These are phyloP conservation scores for Acmispon strigosus DNA, from an alignment of 306 rosid species.

Conservation along the genomic window DNA sequence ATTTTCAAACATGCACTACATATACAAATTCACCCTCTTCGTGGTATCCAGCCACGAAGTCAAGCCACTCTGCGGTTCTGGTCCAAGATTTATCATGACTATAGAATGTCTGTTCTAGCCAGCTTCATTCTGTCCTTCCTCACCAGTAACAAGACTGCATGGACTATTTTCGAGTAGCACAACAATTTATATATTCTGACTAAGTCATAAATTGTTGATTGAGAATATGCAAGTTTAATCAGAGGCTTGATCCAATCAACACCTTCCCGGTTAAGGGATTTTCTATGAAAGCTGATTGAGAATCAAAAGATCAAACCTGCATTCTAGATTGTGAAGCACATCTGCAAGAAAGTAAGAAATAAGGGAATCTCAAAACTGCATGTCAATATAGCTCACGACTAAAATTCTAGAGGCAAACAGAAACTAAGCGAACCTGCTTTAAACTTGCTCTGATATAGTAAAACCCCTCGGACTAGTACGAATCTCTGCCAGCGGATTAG, in stretches of 20 bases:
- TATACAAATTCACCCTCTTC: slow-evolving; percentile 35
- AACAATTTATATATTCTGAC: slow-evolving; percentile 12
- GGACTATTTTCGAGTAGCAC: background rate
- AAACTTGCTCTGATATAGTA: slow-evolving; percentile 21
- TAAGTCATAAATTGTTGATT: background rate
- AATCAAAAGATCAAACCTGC: slow-evolving; percentile 19
- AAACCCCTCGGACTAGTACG: slow-evolving; percentile 38
- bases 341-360: slow-evolving; percentile 22
- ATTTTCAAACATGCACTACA: slow-evolving; percentile 11
- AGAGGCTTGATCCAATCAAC: background rate
- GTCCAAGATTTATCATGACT: background rate
- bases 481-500: slow-evolving; percentile 80
- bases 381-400: background rate
- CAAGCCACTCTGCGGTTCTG: slow-evolving; percentile 4
- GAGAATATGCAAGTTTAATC: background rate
- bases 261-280: background rate
- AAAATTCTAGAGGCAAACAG: background rate
- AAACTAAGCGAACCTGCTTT: slow-evolving; percentile 28
- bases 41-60: slow-evolving; percentile 21
- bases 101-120: background rate
- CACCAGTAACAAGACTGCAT: background rate
- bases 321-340: slow-evolving; percentile 19
- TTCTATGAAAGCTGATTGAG: slow-evolving; percentile 12
- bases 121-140: slow-evolving; percentile 19
- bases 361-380: background rate